These are phyloP conservation scores for Rhododendron griersonianum DNA, from an alignment of 148 eudicot genomes.

Conservation along the genomic window DNA sequence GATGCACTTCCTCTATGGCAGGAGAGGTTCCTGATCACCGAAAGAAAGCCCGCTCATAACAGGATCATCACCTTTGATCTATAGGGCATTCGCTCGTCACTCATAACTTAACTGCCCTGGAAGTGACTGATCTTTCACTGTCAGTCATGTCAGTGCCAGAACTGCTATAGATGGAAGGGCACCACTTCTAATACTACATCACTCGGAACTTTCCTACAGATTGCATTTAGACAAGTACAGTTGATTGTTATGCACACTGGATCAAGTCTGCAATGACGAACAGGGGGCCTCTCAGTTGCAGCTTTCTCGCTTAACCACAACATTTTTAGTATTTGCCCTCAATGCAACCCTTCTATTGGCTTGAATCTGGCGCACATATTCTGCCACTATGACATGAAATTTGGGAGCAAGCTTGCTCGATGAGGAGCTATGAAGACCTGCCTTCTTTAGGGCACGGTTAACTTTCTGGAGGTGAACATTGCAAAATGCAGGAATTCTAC, in stretches of 20 bases:
- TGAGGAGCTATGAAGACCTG: slow-evolving; percentile 40
- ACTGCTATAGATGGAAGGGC: neutral
- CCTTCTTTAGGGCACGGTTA: slow-evolving; percentile 46
- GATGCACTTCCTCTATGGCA: neutral
- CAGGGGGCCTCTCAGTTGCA: slow-evolving; percentile 6
- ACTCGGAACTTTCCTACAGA: neutral
- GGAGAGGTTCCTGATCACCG: neutral
- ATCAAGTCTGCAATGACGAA: slow-evolving; percentile 1
- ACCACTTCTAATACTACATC: neutral
- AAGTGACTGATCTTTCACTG: neutral
- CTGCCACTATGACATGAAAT: slow-evolving; percentile 44
- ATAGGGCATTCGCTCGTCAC: neutral
- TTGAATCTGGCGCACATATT: slow-evolving; percentile 43
- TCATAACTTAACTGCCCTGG: neutral
- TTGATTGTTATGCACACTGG: neutral
- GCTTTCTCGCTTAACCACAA: slow-evolving; percentile 25
- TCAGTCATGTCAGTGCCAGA: neutral
- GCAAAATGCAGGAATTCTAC: slow-evolving; percentile 37
- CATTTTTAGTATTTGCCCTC: slow-evolving; percentile 17
- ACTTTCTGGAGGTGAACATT: slow-evolving; percentile 40
- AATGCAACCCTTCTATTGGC: slow-evolving; percentile 36
- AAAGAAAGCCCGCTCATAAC: neutral
- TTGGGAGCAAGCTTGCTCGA: slow-evolving; percentile 50
- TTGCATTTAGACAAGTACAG: neutral
- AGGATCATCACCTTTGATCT: neutral